Evolutionary conservation across 352 stramenopile genomes (phyloP), one percentile per base, ranked within the genome.

Genomic region (Pythium utonaiense): DNA sequence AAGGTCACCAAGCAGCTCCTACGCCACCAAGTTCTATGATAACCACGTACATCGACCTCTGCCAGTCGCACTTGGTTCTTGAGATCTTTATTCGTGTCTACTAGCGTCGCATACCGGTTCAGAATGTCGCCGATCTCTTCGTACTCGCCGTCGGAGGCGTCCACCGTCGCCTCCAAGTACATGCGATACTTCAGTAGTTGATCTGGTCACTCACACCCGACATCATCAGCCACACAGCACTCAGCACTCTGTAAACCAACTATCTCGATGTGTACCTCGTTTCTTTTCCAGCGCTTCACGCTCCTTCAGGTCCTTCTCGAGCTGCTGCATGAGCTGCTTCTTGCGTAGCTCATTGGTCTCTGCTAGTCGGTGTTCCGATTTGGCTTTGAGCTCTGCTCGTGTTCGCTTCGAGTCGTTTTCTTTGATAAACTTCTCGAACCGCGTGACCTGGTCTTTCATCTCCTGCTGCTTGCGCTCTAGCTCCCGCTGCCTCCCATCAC

Each of bases 341-440:
- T 91, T 88, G 25, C 91, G 83, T 48, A 77, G 55, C 34, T 95
- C 86, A 60, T 94, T 95, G 16, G 83, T 67, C 57, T 95, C 83
- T 25, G 73, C 66, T 30, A 83, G 65, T 21, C 86, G 75, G 49
- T 87, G 74, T 60, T 97, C 89, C 2, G 79, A 86, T 68, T 96
- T 98, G 38, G 71, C 74, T 64, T 97, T 97, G 8, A 92, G 63
- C 63, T 98, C 89, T 8, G 89, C 91, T 24, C 87, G 74, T 42
- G 78, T 88, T 34, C 89, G 73, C 61, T 97, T 98, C 0, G 86
- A 86, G 62, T 97, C 89, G 63, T 98, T 98, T 62, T 97, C 89
- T 61, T 97, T 95, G 62, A 97, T 96, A 60, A 98, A 97, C 52
- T 96, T 96, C 56, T 97, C 89, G 61, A 97, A 97, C 17, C 88